Evolutionary conservation across 2,329 filamentous ascomycete species (phyloP).

Genomic region (Botrytis fragariae): DNA sequence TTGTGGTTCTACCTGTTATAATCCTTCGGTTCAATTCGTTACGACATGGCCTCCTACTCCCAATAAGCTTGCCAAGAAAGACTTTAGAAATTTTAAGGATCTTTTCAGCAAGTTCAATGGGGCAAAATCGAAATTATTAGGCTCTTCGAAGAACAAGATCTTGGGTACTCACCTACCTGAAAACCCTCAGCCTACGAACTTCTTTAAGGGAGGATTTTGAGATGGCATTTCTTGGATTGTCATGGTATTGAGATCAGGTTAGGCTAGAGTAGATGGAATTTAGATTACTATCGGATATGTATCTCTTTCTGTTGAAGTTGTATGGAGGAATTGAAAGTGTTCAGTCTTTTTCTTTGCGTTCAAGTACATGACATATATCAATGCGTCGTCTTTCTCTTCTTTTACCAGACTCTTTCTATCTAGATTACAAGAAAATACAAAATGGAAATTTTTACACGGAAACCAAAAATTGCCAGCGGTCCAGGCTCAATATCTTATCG

Average conservation of each 20-base stretch:
- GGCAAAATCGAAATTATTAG: background rate
- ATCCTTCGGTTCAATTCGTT: background rate
- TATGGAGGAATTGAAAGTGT: background rate
- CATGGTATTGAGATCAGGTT: no score
- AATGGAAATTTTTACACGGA: background rate
- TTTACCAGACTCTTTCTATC: background rate
- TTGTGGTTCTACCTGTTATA: conserved; percentile 9
- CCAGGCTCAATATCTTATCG: background rate
- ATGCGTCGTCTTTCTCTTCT: background rate
- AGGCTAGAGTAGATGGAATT: background rate
- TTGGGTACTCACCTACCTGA: background rate
- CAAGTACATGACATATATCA: background rate
- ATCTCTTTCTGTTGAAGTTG: background rate
- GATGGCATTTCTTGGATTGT: background rate
- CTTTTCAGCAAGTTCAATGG: background rate
- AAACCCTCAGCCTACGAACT: background rate
- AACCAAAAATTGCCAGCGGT: background rate
- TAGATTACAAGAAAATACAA: background rate
- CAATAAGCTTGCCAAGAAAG: background rate
- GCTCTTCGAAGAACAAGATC: background rate
- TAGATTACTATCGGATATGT: background rate
- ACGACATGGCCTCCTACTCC: background rate
- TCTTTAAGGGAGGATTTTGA: background rate
- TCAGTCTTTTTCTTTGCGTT: background rate
- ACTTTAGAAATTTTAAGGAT: background rate